Base-by-base conservation (phyloP, 192 early-diverging fungal species). In the Radiomyces spectabilis region DNA sequence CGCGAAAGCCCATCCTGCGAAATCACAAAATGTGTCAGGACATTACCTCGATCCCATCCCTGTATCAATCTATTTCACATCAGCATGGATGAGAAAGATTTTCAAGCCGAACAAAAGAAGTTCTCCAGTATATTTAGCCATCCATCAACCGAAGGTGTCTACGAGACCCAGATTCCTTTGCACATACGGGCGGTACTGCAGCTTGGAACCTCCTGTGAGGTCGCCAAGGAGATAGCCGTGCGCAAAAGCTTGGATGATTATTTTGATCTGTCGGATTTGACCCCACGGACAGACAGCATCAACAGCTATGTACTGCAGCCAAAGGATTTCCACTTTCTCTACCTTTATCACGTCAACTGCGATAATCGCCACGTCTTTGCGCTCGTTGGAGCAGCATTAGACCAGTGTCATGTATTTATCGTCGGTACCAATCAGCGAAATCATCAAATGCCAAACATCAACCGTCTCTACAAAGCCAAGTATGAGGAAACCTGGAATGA, bases 121-220 rank as follows among this genome's bases (percentile, higher is more conserved):
- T 85, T 94, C 69, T 63, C 82, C 8, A 74, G 78, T 16, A 79
- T 95, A 45, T 91, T 95, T 52, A 89, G 83, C 53, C 85, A 95
- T 65, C 86, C 92, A 21, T 73, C 83, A 24, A 85, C 93, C 26
- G 90, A 89, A 51, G 96, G 94, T 32, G 89, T 96, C 5, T 99
- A 99, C 62, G 96, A 99, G 76, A 86, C 91, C 0, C 85, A 95
- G 51, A 65, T 96, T 4, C 85, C 89, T 13, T 63, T 91, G 3
- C 43, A 88, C 41, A 84, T 85, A 43, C 83, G 93, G 1, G 94
- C 89, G 9, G 68, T 99, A 42, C 78, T 94, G 3, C 70, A 83
- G 41, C 37, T 95, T 5, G 93, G 93, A 3, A 85, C 84, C 45
- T 57, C 78, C 2, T 71, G 72, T 13, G 66, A 61, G n/a, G 63